These are phyloP conservation scores for Ascoidea tarda DNA, from an alignment of 805 yeast genomes.

Conservation along the genomic window DNA sequence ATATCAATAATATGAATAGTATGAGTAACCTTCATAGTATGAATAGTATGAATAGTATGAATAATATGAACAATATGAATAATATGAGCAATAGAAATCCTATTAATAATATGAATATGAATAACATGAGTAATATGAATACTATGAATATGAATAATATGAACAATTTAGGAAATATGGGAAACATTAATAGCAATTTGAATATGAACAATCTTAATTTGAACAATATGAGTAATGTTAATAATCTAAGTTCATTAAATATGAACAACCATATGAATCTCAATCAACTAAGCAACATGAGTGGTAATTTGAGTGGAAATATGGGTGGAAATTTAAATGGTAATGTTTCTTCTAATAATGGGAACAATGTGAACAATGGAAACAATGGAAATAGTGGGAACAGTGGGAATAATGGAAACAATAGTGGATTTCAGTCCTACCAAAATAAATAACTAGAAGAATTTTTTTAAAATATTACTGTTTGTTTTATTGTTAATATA, in stretches of 20 bases:
- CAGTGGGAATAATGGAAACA: no score
- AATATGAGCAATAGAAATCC: background rate
- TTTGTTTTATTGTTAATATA: background rate
- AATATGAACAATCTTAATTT: background rate
- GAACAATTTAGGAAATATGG: background rate
- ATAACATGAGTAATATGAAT: background rate
- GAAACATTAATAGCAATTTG: background rate
- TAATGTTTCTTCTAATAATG: no score
- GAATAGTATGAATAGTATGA: background rate
- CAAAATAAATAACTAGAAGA: no score
- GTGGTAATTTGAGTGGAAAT: background rate
- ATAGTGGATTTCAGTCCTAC: no score
- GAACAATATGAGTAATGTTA: background rate
- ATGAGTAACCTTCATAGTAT: background rate
- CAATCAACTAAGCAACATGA: background rate
- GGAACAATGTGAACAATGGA: background rate
- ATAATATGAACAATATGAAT: no score
- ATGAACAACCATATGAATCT: background rate
- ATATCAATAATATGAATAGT: background rate
- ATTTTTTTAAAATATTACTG: no score
- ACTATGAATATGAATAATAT: background rate
- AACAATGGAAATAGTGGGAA: no score
- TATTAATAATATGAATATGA: no score
- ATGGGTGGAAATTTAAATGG: background rate
- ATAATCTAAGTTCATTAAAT: no score